Base-by-base conservation (phyloP, 768 basidiomycete genomes). In the Suillus brevipes region DNA sequence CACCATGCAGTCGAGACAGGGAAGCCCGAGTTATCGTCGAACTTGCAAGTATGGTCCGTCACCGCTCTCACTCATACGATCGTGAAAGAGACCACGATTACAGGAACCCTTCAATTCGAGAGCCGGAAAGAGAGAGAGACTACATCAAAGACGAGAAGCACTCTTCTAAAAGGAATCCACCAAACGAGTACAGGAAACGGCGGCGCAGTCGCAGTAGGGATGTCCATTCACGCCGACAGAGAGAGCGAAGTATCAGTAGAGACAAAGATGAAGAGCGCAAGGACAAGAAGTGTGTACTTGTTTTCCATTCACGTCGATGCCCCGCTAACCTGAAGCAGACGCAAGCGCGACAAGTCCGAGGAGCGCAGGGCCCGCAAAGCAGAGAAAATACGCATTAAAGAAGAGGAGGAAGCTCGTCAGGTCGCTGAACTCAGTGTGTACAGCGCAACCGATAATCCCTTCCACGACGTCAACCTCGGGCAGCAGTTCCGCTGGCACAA, bases 401-500 rank as follows among this genome's bases (percentile, higher is more conserved):
- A 93, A 64, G 93, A 94, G 69, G 95, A 97, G 70, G 95, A 97
- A 72, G 90, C 92, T 28, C 89, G 96, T 34, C 89, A 91, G 70
- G 90, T 97, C 18, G 95, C 94, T 12, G 97, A 99, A 77, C 85
- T 99, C 50, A 96, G 95, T 69, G 91, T 97, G 68, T 99, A 99
- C 81, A 95, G 94, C 69, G 93, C 95, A 56, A 89, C 89, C 14
- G 96, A 99, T 82, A 99, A 99, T 73, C 97, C 97, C 0, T 99
- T 99, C 82, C 94, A 97, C 78, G 97, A 99, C 71, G 89, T 94
- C 67, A 98, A 99, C 76, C 89, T 99, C 38, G 91, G 89, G 25
- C 94, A 98, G 74, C 94, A 96, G 75, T 99, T 99, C 78, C 89
- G 92, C 64, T 99, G 97, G 97, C 93, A 95, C 80, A 99, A 99